phyloP scores from a whole-genome alignment of 345 rosid genomes.

The Populus davidiana region DNA sequence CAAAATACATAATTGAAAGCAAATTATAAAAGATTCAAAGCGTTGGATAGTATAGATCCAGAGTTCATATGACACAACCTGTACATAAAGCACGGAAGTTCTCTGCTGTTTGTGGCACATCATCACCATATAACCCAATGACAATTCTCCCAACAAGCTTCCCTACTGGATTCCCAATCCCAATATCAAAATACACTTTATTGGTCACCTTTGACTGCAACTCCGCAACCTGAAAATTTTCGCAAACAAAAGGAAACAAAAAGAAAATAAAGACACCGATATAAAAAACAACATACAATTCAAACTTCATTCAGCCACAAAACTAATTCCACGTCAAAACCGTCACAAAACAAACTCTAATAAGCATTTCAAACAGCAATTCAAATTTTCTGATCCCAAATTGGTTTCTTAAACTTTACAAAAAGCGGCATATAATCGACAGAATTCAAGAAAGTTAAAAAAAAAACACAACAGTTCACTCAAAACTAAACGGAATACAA shows the following conservation, averaged over 20 bases:
- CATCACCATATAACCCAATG: conserved; percentile 90
- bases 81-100: conserved; percentile 96
- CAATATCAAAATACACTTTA: conserved; percentile 87
- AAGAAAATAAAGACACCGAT: neutral
- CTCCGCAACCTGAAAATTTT: conserved; percentile 36
- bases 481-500: neutral
- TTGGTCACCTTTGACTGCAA: conserved; percentile 78
- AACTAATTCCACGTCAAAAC: neutral
- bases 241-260: neutral
- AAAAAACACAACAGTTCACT: neutral
- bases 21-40: neutral
- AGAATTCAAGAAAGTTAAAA: neutral
- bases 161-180: conserved; percentile 90
- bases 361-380: neutral
- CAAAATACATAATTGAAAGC: conserved; percentile 9
- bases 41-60: neutral
- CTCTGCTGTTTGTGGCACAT: conserved; percentile 92
- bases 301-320: neutral
- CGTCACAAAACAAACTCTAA: neutral
- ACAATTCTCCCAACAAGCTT: conserved; percentile 85
- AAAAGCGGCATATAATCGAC: neutral
- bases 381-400: neutral
- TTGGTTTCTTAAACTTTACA: neutral
- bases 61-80: conserved; percentile 39
- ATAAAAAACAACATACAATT: neutral